Conservation (phyloP, 441 rosid genomes). For the Geranium incanum region DNA sequence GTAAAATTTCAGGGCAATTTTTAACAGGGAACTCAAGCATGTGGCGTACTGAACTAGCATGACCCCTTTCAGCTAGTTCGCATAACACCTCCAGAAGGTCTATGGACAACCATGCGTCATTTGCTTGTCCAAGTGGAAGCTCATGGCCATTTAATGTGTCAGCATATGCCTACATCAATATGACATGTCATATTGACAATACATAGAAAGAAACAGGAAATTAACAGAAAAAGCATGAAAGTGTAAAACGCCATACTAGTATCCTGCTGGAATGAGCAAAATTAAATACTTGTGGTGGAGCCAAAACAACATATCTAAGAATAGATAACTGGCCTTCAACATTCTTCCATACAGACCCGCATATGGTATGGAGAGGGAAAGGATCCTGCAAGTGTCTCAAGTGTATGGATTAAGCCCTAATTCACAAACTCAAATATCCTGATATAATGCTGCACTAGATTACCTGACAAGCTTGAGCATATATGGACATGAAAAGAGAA, state of each 20-base stretch:
- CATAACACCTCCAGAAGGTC: slow-evolving; percentile 84
- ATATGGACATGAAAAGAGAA: slow-evolving; percentile 69
- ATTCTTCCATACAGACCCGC: slow-evolving; percentile 82
- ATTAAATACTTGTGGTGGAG: slow-evolving; percentile 81
- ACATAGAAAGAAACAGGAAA: slow-evolving; percentile 17
- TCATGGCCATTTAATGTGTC: slow-evolving; percentile 62
- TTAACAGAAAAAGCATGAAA: slow-evolving; percentile 11
- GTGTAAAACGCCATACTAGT: slow-evolving; percentile 52
- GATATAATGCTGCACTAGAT: not conserved
- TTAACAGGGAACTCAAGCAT: slow-evolving; percentile 80
- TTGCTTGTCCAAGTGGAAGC: slow-evolving; percentile 64
- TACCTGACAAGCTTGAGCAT: slow-evolving; percentile 81
- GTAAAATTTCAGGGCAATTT: slow-evolving; percentile 82
- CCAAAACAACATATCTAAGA: slow-evolving; percentile 67
- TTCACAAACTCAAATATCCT: not conserved
- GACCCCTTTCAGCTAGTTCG: slow-evolving; percentile 88
- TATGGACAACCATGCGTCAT: slow-evolving; percentile 87
- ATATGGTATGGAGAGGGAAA: slow-evolving; percentile 80
- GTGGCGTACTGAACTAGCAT: slow-evolving; percentile 48
- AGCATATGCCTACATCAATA: slow-evolving; percentile 47
- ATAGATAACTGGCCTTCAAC: slow-evolving; percentile 81
- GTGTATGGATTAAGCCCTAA: slow-evolving; percentile 17
- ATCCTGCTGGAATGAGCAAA: slow-evolving; percentile 75
- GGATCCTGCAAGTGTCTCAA: slow-evolving; percentile 53
- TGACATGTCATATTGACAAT: not conserved